phyloP scores from a whole-genome alignment of 148 eudicot species.

The Dianthus caryophyllus region DNA sequence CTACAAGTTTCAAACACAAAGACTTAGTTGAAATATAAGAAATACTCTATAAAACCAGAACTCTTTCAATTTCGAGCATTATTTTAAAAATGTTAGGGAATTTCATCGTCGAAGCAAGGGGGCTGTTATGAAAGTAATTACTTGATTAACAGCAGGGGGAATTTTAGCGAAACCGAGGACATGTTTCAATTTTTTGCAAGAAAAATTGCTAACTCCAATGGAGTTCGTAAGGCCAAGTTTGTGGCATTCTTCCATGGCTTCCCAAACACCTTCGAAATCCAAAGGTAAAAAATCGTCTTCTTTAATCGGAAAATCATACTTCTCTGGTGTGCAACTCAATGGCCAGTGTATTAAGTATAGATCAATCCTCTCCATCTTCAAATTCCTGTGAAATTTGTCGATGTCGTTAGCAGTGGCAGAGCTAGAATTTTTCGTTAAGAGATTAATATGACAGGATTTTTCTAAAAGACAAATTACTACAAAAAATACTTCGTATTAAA shows the following conservation, averaged over 20 bases:
- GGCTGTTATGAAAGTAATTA: too few species aligned
- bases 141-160: constrained; percentile 82
- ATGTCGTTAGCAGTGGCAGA: too few species aligned
- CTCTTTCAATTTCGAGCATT: too few species aligned
- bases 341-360: constrained; percentile 43
- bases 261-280: constrained; percentile 44
- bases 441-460: too few species aligned
- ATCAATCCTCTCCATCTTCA: constrained; percentile 38
- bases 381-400: constrained; percentile 22
- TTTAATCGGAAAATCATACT: constrained; percentile 26
- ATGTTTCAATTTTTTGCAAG: constrained; percentile 33
- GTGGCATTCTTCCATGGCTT: constrained; percentile 68
- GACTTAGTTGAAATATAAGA: too few species aligned
- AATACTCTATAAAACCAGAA: too few species aligned
- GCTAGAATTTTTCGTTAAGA: too few species aligned
- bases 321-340: constrained; percentile 31
- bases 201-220: constrained; percentile 79
- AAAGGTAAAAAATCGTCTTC: constrained; percentile 32
- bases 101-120: too few species aligned
- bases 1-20: constrained; percentile 23
- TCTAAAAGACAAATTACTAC: too few species aligned
- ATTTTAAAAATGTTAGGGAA: too few species aligned
- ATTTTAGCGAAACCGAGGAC: constrained; percentile 53
- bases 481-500: too few species aligned
- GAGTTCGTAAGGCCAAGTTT: constrained; percentile 60